Evolutionary conservation across 768 basidiomycete genomes (phyloP), one percentile per base, ranked within the genome.

Genomic region (Crepidotus variabilis): DNA sequence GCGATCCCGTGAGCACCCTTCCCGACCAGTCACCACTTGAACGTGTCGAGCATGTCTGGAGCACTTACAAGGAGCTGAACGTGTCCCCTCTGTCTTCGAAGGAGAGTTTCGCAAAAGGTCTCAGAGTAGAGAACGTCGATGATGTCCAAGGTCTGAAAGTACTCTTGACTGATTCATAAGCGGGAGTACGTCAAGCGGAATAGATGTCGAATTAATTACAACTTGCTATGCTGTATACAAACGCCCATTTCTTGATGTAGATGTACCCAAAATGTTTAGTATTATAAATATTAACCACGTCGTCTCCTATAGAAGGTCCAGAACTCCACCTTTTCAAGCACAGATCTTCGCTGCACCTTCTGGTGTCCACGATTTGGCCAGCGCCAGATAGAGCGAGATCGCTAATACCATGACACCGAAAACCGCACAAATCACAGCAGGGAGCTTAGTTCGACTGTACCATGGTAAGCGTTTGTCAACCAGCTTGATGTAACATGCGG

Each of bases 401-500:
- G 78, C 65, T 84, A 96, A 85, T 28, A 93, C 92, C 33, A 87
- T 47, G 11, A 82, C 53, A 2, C 94, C 94, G 65, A 97, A 98
- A 1, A 67, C 62, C 2, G 82, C 84, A 66, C 93, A 96, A 2
- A 71, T 60, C 22, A 86, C 75, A 0, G 95, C 91, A 2, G 90
- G 91, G 22, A 94, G 73, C 66, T 91, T 92, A 35, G 80, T 68
- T 20, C 85, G 81, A 50, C 87, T 81, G 62, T 86, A 74, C 86
- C 91, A 88, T 16, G 85, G 84, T 16, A 72, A 61, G 8, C 69
- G 69, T 47, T 76, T 70, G 59, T 86, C 81, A 11, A 78, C 67
- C 48, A 96, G 84, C 68, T 88, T 88, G 64, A 92, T 73, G 74
- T 90, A 94, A 69, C 93, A 96, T 2, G 84, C 86, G 0, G 93